These are phyloP conservation scores for Akanthomyces uredinophilus DNA, from an alignment of 2,329 filamentous ascomycete genomes.

Conservation along the genomic window DNA sequence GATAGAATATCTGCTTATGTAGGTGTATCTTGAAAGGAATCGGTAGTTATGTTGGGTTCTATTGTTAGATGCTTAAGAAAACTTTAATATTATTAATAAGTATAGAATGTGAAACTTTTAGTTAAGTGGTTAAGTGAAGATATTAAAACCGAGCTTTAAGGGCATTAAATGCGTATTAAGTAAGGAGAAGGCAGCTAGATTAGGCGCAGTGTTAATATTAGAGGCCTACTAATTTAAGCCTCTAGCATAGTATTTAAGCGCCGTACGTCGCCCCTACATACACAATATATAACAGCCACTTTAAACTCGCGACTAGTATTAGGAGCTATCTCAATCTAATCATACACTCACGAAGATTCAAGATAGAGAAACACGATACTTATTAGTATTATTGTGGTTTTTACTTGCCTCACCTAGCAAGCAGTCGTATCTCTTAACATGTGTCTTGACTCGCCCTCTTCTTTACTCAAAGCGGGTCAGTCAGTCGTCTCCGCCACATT, in stretches of 20 bases:
- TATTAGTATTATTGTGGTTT: neutral
- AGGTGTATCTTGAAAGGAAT: neutral
- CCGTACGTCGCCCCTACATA: neutral
- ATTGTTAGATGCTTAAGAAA: too few species aligned
- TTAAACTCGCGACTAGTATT: too few species aligned
- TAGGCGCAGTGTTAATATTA: neutral
- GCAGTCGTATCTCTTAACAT: neutral
- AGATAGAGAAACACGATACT: neutral
- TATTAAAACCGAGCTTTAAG: neutral
- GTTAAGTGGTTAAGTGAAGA: neutral
- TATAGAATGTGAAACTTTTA: too few species aligned
- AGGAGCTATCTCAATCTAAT: too few species aligned
- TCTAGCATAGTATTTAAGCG: neutral
- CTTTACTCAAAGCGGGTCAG: neutral
- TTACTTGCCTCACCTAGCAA: neutral
- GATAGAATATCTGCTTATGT: neutral
- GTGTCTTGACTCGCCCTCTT: neutral
- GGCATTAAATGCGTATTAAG: neutral
- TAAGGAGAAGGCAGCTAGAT: neutral
- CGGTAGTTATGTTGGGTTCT: neutral
- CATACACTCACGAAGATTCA: too few species aligned
- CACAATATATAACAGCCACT: neutral
- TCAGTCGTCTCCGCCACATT: neutral
- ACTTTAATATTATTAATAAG: too few species aligned
- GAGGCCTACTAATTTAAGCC: neutral